These are phyloP conservation scores for Tylopilus subfusipes DNA, from an alignment of 768 basidiomycete genomes.

Conservation along the genomic window DNA sequence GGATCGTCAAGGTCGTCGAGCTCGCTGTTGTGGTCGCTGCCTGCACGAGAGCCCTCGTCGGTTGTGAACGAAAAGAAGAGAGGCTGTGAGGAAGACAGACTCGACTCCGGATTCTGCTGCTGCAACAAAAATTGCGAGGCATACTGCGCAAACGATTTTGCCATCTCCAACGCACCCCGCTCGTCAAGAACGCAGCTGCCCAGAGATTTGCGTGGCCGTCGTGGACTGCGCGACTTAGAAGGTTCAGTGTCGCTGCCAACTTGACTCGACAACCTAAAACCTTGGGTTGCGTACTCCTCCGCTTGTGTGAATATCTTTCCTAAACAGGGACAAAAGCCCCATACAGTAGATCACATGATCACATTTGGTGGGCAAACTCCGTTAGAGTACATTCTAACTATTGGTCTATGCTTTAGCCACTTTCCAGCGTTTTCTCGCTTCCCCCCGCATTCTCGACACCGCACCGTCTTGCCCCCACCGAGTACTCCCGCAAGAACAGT, in stretches of 20 bases:
- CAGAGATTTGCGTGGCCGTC: slow-evolving; percentile 9
- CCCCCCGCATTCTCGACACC: too few species aligned
- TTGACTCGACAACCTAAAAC: slow-evolving; percentile 15
- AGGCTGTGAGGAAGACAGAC: slow-evolving; percentile 65
- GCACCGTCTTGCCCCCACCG: slow-evolving; percentile 49
- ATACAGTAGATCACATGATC: background rate
- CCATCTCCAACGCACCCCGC: slow-evolving; percentile 36
- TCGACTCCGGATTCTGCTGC: slow-evolving; percentile 48
- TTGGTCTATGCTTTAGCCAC: background rate
- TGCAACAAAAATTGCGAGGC: slow-evolving; percentile 77
- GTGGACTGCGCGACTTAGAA: slow-evolving; percentile 13
- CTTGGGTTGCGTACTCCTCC: slow-evolving; percentile 20
- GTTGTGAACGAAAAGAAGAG: slow-evolving; percentile 88
- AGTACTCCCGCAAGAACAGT: slow-evolving; percentile 56
- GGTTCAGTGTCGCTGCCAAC: slow-evolving; percentile 15
- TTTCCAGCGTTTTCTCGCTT: background rate
- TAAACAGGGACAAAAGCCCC: slow-evolving; percentile 2
- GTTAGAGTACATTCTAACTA: too few species aligned
- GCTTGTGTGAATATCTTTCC: slow-evolving; percentile 19
- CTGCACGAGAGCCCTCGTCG: slow-evolving; percentile 58
- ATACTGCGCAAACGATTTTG: slow-evolving; percentile 76
- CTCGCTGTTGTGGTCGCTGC: slow-evolving; percentile 45
- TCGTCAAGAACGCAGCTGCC: slow-evolving; percentile 16
- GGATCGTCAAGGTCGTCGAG: slow-evolving; percentile 78
- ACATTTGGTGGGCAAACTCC: too few species aligned